Conservation (phyloP, 2,329 filamentous ascomycete species). For the Curvularia spicifera region DNA sequence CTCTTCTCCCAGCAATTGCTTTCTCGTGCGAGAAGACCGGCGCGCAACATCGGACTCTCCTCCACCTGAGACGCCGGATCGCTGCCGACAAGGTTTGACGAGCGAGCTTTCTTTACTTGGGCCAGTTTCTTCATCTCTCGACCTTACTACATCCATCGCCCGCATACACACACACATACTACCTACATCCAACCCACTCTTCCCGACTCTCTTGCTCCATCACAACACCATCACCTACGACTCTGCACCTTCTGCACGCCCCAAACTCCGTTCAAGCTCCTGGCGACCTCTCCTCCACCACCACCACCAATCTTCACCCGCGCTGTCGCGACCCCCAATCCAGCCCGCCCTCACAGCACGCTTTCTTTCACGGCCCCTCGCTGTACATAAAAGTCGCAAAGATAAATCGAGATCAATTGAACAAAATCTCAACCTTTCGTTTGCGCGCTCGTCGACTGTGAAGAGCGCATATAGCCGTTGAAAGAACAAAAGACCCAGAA, state of each 20-base stretch:
- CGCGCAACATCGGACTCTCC: constrained; percentile 28
- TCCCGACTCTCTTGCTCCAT: constrained; percentile 39
- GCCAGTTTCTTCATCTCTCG: constrained; percentile 42
- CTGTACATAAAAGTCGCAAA: constrained; percentile 64
- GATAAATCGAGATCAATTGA: constrained; percentile 53
- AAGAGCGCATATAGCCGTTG: constrained; percentile 34
- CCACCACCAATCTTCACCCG: constrained; percentile 39
- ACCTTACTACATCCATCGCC: constrained; percentile 28
- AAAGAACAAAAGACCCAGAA: constrained; percentile 24
- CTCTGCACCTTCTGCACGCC: constrained; percentile 42
- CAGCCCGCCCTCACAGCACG: constrained; percentile 72
- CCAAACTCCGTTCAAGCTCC: constrained; percentile 42
- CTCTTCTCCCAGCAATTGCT: constrained; percentile 24
- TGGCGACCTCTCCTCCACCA: constrained; percentile 45
- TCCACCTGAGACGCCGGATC: constrained; percentile 32
- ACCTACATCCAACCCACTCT: constrained; percentile 24
- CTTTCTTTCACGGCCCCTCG: constrained; percentile 87
- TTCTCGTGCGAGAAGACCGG: constrained; percentile 28
- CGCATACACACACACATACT: constrained; percentile 1
- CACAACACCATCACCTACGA: constrained; percentile 39
- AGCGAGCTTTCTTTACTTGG: constrained; percentile 49
- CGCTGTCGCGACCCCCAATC: constrained; percentile 37
- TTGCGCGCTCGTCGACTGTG: constrained; percentile 41
- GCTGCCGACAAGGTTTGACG: constrained; percentile 49
- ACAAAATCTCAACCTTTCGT: constrained; percentile 38